Conservation (phyloP, 2,329 filamentous ascomycete species). For the Plectosphaerella sp. region DNA sequence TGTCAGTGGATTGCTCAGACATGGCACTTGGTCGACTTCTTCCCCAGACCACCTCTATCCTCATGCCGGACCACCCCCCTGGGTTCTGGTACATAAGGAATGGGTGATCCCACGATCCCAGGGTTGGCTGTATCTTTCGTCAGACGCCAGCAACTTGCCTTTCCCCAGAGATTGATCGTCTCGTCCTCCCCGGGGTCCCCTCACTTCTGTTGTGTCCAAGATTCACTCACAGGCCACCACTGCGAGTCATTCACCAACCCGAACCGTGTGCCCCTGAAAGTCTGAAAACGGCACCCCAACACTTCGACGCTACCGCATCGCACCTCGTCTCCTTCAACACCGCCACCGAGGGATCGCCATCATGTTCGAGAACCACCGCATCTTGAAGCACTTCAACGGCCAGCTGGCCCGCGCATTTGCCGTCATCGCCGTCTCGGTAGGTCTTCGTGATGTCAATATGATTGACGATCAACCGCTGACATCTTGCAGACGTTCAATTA, state of each 20-base stretch:
- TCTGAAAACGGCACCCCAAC: too few species aligned
- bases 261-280: too few species aligned
- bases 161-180: neutral
- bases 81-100: neutral
- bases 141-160: neutral
- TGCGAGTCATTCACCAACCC: too few species aligned
- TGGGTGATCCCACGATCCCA: neutral
- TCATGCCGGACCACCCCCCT: too few species aligned
- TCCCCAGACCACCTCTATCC: too few species aligned
- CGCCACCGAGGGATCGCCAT: neutral
- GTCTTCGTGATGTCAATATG: neutral
- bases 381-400: slow-evolving; percentile 1
- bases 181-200: neutral
- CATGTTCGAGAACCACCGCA: neutral
- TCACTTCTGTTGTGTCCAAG: too few species aligned
- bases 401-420: neutral
- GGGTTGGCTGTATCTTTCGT: neutral
- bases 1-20: too few species aligned
- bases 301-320: too few species aligned
- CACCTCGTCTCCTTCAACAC: neutral
- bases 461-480: too few species aligned
- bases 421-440: neutral
- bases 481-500: too few species aligned
- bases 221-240: too few species aligned
- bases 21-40: too few species aligned